phyloP scores from a whole-genome alignment of 2,329 filamentous ascomycete species.

The Penicillium sp. region DNA sequence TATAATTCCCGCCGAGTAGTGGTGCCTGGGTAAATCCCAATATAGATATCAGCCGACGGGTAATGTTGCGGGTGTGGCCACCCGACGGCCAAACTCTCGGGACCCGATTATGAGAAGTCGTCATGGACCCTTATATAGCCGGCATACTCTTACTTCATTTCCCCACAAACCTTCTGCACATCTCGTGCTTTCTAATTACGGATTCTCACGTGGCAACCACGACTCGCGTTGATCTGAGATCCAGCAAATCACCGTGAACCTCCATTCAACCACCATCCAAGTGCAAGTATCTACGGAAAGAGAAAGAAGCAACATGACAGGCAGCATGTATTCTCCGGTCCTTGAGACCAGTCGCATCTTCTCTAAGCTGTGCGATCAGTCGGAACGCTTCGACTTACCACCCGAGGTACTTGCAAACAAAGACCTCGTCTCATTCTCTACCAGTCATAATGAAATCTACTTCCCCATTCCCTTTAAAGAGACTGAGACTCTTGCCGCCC shows the following conservation, averaged over 20 bases:
- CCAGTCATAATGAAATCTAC: constrained; percentile 39
- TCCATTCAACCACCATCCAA: not conserved
- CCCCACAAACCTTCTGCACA: not conserved
- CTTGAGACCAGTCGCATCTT: constrained; percentile 40
- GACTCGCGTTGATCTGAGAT: not conserved
- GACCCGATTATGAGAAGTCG: constrained; percentile 5
- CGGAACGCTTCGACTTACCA: constrained; percentile 34
- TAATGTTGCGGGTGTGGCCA: constrained; percentile 2
- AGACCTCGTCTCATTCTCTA: constrained; percentile 38
- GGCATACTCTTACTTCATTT: not conserved
- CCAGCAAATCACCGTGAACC: not conserved
- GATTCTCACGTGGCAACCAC: not conserved
- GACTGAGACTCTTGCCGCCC: constrained; percentile 52
- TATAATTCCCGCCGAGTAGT: not conserved
- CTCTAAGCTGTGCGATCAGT: constrained; percentile 35
- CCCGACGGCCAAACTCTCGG: constrained; percentile 18
- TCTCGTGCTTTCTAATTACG: not conserved
- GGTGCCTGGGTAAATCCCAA: not conserved
- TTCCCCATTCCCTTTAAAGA: constrained; percentile 51
- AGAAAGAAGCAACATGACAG: constrained; percentile 15
- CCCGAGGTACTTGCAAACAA: constrained; percentile 31
- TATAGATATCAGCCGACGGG: not conserved
- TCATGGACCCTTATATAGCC: constrained; percentile 5
- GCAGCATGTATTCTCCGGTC: constrained; percentile 33
- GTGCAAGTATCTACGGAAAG: not conserved